phyloP scores from a whole-genome alignment of 2,329 filamentous ascomycete genomes.

The Periconia digitata region DNA sequence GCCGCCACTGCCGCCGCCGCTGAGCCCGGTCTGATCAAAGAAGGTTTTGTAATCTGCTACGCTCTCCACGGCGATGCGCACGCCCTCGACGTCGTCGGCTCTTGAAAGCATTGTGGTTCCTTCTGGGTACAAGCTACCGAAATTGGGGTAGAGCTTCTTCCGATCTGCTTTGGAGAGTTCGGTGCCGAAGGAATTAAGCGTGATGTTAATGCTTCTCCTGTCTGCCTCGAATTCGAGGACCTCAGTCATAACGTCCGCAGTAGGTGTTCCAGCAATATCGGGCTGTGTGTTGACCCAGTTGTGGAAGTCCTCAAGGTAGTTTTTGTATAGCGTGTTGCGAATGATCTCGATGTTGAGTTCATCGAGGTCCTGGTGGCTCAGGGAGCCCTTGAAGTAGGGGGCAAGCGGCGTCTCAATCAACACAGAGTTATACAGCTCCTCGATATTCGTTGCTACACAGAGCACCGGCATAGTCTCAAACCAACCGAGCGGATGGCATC shows the following conservation, averaged over 20 bases:
- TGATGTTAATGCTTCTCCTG: constrained; percentile 96
- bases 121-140: constrained; percentile 90
- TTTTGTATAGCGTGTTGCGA: constrained; percentile 98
- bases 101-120: constrained; percentile 92
- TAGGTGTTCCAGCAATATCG: constrained; percentile 85
- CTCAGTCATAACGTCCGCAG: constrained; percentile 92
- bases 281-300: constrained; percentile 88
- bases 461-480: constrained; percentile 99
- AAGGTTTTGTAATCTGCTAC: constrained; percentile 92
- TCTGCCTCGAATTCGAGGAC: constrained; percentile 97
- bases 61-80: constrained; percentile 89
- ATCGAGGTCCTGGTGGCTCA: constrained; percentile 95
- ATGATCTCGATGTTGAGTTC: constrained; percentile 99
- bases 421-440: constrained; percentile 98
- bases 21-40: constrained; percentile 87
- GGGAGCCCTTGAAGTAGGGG: constrained; percentile 94
- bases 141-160: constrained; percentile 92
- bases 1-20: constrained; percentile 70
- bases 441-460: constrained; percentile 96
- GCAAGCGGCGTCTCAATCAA: constrained; percentile 95
- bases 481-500: constrained; percentile 96
- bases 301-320: constrained; percentile 98
- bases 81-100: constrained; percentile 92
- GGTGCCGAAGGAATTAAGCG: constrained; percentile 96
- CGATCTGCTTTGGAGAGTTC: constrained; percentile 91